These are phyloP conservation scores for Panicum virgatum DNA, from an alignment of 202 grass and related monocot species.

Conservation along the genomic window DNA sequence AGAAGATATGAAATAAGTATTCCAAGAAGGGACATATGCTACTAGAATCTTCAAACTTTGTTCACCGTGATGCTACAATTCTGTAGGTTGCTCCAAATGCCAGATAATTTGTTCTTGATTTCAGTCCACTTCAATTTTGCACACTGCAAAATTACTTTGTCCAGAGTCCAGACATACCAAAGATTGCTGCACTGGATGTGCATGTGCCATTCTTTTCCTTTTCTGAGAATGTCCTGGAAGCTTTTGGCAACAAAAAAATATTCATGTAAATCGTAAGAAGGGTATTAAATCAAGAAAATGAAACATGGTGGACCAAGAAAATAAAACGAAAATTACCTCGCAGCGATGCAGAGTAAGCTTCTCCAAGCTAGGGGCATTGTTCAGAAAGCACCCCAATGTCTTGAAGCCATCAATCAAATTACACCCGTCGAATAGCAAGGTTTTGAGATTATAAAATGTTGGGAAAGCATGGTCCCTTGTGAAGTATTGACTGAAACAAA, in stretches of 20 bases:
- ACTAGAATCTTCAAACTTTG: constrained; percentile 22
- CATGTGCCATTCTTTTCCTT: not conserved
- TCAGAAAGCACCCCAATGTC: constrained; percentile 19
- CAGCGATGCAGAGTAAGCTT: constrained; percentile 34
- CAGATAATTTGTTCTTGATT: constrained; percentile 27
- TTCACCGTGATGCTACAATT: constrained; percentile 28
- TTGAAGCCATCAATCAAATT: constrained; percentile 10
- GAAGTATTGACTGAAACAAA: not conserved
- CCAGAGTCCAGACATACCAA: not conserved
- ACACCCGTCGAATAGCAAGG: constrained; percentile 15
- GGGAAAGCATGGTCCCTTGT: constrained; percentile 13
- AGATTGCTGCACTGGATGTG: not conserved
- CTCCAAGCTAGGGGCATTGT: constrained; percentile 27
- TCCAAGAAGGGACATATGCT: not conserved
- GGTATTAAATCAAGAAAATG: not conserved
- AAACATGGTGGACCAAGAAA: not conserved
- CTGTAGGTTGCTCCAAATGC: constrained; percentile 33
- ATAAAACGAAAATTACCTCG: not conserved
- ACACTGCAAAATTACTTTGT: not conserved
- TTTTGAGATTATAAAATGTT: constrained; percentile 27
- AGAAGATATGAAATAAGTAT: not conserved
- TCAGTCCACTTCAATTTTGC: constrained; percentile 31
- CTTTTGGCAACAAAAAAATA: not conserved
- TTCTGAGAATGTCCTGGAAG: not conserved
- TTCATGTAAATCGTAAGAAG: not conserved